Evolutionary conservation across 805 yeast genomes (phyloP).

Genomic region (Wickerhamiella azymoides): DNA sequence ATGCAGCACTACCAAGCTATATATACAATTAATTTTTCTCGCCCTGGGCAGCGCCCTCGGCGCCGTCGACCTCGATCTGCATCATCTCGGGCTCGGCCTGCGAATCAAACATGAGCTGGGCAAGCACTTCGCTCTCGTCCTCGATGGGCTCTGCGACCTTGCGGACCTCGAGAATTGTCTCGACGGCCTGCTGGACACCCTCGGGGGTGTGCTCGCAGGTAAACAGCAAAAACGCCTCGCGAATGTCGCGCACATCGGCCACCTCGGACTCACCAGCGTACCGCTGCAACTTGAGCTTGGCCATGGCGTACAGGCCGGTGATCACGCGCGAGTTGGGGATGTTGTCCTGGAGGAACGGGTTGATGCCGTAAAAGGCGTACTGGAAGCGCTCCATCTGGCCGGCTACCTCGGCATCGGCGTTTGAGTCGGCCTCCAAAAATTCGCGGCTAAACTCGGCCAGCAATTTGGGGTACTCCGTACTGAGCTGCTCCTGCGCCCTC

Average conservation of each 20-base stretch:
- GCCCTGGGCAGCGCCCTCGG: not conserved
- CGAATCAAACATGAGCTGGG: slow-evolving; percentile 18
- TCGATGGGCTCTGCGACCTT: slow-evolving; percentile 19
- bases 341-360: slow-evolving; percentile 49
- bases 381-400: slow-evolving; percentile 68
- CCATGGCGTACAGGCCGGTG: slow-evolving; percentile 55
- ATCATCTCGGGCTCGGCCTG: not conserved
- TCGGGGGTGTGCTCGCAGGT: slow-evolving; percentile 32
- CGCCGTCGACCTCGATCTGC: not conserved
- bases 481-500: slow-evolving; percentile 34
- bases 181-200: slow-evolving; percentile 30
- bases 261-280: slow-evolving; percentile 27
- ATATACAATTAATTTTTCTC: not conserved
- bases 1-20: no score
- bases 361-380: slow-evolving; percentile 72
- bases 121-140: slow-evolving; percentile 20
- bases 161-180: slow-evolving; percentile 36
- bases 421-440: slow-evolving; percentile 42
- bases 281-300: slow-evolving; percentile 50
- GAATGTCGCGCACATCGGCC: slow-evolving; percentile 20
- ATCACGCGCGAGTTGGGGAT: slow-evolving; percentile 44
- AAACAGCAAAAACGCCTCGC: slow-evolving; percentile 38
- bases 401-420: slow-evolving; percentile 44
- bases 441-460: slow-evolving; percentile 42
- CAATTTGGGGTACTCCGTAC: slow-evolving; percentile 32